Conservation (phyloP, 2,329 filamentous ascomycete genomes). For the Colletotrichum filicis region DNA sequence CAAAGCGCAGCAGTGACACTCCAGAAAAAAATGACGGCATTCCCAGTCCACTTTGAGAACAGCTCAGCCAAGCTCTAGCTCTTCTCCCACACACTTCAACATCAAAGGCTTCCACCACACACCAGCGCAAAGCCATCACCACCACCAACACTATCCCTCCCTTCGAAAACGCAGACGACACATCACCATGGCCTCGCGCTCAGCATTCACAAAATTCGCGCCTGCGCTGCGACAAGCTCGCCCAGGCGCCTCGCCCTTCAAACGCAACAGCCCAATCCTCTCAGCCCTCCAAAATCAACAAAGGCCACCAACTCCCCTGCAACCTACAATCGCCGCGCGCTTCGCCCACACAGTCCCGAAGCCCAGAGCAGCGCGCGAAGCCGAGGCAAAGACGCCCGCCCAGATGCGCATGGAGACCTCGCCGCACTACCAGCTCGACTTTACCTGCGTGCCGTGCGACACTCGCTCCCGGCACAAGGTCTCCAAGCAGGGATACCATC, state of each 20-base stretch:
- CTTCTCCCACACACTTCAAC: not conserved
- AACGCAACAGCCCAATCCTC: constrained; percentile 1
- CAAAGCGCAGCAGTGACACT: not conserved
- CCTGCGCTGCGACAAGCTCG: constrained; percentile 26
- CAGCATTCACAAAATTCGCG: constrained; percentile 15
- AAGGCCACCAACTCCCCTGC: constrained; percentile 1
- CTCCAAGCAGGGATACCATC: constrained; percentile 95
- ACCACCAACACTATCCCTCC: not conserved
- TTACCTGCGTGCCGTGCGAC: constrained; percentile 91
- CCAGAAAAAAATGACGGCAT: constrained; percentile 24
- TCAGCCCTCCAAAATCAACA: constrained; percentile 9
- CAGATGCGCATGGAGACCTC: constrained; percentile 46
- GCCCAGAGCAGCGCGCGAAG: constrained; percentile 14
- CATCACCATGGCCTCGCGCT: constrained; percentile 28
- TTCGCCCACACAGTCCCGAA: constrained; percentile 42
- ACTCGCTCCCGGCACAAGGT: constrained; percentile 85
- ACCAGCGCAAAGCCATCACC: not conserved
- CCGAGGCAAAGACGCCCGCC: constrained; percentile 39
- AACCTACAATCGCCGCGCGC: constrained; percentile 32
- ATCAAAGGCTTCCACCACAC: not conserved
- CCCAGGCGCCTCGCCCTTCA: constrained; percentile 16
- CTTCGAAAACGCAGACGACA: not conserved
- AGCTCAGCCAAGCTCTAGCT: not conserved
- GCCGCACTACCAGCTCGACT: constrained; percentile 87
- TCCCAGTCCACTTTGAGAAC: constrained; percentile 1